Evolutionary conservation across 2,329 filamentous ascomycete species (phyloP), one percentile per base, ranked within the genome.

Genomic region (Aureobasidium uvarum): DNA sequence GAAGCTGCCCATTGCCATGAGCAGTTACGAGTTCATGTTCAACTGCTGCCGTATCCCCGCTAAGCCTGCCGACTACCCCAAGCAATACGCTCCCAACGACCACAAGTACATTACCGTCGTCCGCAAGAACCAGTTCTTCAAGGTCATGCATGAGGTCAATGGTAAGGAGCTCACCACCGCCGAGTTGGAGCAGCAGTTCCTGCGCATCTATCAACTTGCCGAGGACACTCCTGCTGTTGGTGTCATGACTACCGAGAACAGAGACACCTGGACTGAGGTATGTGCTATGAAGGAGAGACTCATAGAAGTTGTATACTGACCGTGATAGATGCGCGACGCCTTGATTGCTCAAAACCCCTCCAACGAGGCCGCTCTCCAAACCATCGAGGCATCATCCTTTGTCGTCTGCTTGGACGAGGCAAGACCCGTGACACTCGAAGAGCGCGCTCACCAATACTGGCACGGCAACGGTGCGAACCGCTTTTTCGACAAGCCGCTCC

Each of bases 11-110:
- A 94, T 98, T 75, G 95, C 93, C 78, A 99, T 99, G 95, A 92
- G 92, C 83, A 95, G 91, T 75, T 98, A 97, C 83, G 84, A 96
- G 81, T 98, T 89, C 86, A 99, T 99, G 95, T 99, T 99, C 85
- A 98, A 99, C 80, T 87, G 86, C 78, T 90, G 86, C 78, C 89
- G 95, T 71, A 88, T 98, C 46, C 89, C 94, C 36, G 89, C 90
- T 63, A 89, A 89, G 73, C 90, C 91, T 14, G 85, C 87, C 39
- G 95, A 99, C 76, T 86, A 91, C 74, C 89, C 91, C 11, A 82
- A 90, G 75, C 97, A 97, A 80, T 96, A 89, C 79, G 80, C 87
- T 13, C 79, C 85, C 66, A 80, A 86, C 67, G 85, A 90, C 69
- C 86, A 97, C 82, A 89, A 94, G 80, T 89, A 98, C 81, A 91